Evolutionary conservation across 805 yeast species (phyloP).

Genomic region (Yamadazyma nakazawae): DNA sequence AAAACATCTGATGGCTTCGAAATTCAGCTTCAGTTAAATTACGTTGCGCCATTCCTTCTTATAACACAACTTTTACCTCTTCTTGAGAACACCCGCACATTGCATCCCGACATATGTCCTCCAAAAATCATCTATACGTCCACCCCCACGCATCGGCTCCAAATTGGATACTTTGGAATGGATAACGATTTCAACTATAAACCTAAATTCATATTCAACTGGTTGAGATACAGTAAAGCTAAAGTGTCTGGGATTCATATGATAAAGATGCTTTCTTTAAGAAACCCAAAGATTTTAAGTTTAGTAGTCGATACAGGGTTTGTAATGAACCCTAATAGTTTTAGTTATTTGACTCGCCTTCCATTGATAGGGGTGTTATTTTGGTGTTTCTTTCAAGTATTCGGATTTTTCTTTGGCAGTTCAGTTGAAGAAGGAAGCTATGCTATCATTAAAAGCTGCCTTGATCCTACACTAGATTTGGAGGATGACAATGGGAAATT

Average conservation of each 20-base stretch:
- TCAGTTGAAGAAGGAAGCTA: slow-evolving; percentile 67
- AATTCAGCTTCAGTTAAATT: slow-evolving; percentile 76
- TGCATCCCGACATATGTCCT: slow-evolving; percentile 21
- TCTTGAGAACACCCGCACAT: slow-evolving; percentile 39
- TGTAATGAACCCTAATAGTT: slow-evolving; percentile 76
- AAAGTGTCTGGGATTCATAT: slow-evolving; percentile 78
- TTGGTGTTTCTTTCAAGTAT: slow-evolving; percentile 67
- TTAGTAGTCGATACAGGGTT: slow-evolving; percentile 80
- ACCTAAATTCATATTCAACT: slow-evolving; percentile 70
- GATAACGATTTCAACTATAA: slow-evolving; percentile 47
- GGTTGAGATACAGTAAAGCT: slow-evolving; percentile 75
- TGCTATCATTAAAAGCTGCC: slow-evolving; percentile 60
- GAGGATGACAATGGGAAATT: slow-evolving; percentile 69
- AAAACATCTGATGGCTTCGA: slow-evolving; percentile 70
- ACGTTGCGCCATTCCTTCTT: slow-evolving; percentile 68
- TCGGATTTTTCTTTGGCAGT: slow-evolving; percentile 69
- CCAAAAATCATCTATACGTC: slow-evolving; percentile 63
- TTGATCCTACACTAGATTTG: slow-evolving; percentile 47
- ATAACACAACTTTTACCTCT: slow-evolving; percentile 46
- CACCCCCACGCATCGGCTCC: slow-evolving; percentile 62
- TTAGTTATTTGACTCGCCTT: slow-evolving; percentile 71
- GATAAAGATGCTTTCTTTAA: slow-evolving; percentile 57
- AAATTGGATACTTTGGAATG: slow-evolving; percentile 46
- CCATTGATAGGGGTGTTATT: slow-evolving; percentile 76
- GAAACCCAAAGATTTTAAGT: slow-evolving; percentile 63